Conservation (phyloP, 768 basidiomycete genomes). For the Astraeus odoratus region DNA sequence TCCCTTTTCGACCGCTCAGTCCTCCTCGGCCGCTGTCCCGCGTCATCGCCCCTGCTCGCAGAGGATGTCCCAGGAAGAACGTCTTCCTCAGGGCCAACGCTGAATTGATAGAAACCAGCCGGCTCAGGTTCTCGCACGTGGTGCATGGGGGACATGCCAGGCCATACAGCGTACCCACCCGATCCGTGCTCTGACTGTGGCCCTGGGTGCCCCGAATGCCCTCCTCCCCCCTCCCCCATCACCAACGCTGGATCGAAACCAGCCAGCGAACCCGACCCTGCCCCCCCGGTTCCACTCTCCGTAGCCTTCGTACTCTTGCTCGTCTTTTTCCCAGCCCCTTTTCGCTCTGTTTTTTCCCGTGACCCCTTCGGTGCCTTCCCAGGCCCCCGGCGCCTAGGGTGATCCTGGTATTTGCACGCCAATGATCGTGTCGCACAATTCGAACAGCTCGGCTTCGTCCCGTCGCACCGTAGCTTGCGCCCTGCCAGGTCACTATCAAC, state of each 20-base stretch:
- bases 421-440: slow-evolving; percentile 53
- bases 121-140: not conserved
- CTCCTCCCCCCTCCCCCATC: no score
- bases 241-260: not conserved
- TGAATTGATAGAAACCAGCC: not conserved
- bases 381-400: slow-evolving; percentile 58
- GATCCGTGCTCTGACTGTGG: not conserved
- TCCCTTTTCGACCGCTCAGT: not conserved
- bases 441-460: slow-evolving; percentile 52
- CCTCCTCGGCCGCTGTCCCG: not conserved
- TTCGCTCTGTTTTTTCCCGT: slow-evolving; percentile 34
- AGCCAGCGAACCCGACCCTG: no score
- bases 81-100: slow-evolving; percentile 24
- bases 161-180: not conserved
- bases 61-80: no score
- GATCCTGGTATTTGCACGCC: slow-evolving; percentile 47
- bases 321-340: slow-evolving; percentile 8
- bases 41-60: not conserved
- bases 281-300: not conserved
- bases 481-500: slow-evolving; percentile 31
- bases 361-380: slow-evolving; percentile 66
- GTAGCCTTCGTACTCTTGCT: not conserved
- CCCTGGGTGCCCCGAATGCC: no score
- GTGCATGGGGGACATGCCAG: not conserved
- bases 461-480: slow-evolving; percentile 72